Base-by-base conservation (phyloP, 2,329 filamentous ascomycete genomes). In the Microdochium paspali region DNA sequence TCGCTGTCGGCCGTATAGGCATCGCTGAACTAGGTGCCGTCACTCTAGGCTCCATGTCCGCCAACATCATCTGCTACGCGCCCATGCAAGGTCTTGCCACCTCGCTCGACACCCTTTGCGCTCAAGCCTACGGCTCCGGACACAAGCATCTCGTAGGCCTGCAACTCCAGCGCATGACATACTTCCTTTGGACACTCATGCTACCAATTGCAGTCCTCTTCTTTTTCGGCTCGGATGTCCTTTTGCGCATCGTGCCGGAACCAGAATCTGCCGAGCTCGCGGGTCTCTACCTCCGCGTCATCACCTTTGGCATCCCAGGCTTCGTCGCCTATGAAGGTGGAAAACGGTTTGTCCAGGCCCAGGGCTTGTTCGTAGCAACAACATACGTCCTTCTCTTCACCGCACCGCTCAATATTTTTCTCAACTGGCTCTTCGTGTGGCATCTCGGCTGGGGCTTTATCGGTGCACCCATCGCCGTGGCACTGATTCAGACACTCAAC, bases 111-210 rank as follows among this genome's bases (percentile, higher is more conserved):
- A 97, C 91, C 0, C 80, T 97, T 2, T 96, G 91, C 63, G 81
- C 91, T 0, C 91, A 97, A 65, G 91, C 93, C 1, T 97, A 94
- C 61, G 91, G 93, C 2, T 94, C 87, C 1, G 91, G 91, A 0
- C 86, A 85, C 62, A 94, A 86, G 61, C 86, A 90, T 55, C 78
- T 97, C 4, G 91, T 97, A 49, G 91, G 87, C 2, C 65, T 93
- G 48, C 87, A 93, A 58, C 72, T 90, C 52, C 86, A 93, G 64
- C 74, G 87, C 44, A 91, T 91, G 86, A 71, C 84, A 1, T 86
- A 76, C 59, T 91, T 94, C 59, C 72, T 91, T 3, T 80, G 84
- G 73, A 54, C 76, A 1, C 74, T 90, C 50, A 82, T 82, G 1
- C 72, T 91, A 24, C 87, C 87, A 0, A 82, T 93, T 52, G 77